Evolutionary conservation across 352 stramenopile genomes (phyloP), one percentile per base, ranked within the genome.

Genomic region (Phytopythium boreale): DNA sequence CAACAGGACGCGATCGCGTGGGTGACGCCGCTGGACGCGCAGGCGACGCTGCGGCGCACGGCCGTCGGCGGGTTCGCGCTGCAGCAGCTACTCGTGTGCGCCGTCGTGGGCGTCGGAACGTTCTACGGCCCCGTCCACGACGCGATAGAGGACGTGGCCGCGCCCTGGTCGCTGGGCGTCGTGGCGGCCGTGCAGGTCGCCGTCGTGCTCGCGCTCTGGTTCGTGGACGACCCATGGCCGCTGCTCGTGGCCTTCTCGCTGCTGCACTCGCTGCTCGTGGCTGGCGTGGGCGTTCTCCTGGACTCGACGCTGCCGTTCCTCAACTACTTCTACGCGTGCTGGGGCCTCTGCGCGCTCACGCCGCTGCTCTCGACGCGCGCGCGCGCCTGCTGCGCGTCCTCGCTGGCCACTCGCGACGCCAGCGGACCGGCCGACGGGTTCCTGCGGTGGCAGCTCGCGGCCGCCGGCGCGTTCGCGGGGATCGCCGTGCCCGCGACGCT

Each of bases 191-290:
- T 29, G 19, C 53, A 59, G 53, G 10, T 59, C 20, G 29, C n/a
- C 53, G 53, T 59, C 53, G 53, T 59, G 34, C 53, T 59, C 53
- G 53, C 34, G 34, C 53, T 59, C 31, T 59, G 53, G 53, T 34
- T 59, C 34, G 53, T 47, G 53, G 53, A 59, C 53, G 53, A 59
- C 53, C 53, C 53, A n/a, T 59, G 53, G 53, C 53, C 34, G 31
- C 34, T 59, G 53, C 53, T 59, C 31, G 34, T n/a, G 2, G 11
- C 22, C 53, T 59, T 59, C 53, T 59, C 53, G 53, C 53, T 59
- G 53, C 34, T 59, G 53, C 53, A 59, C 53, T 20, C 53, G 53
- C 53, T 59, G 29, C 34, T 59, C 20, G 34, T 59, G 15, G 53
- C 34, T 20, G 53, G 31, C 53, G 20, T 27, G 34, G 53, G 29